phyloP scores from a whole-genome alignment of 805 yeast genomes.

The Peterozyma toletana region DNA sequence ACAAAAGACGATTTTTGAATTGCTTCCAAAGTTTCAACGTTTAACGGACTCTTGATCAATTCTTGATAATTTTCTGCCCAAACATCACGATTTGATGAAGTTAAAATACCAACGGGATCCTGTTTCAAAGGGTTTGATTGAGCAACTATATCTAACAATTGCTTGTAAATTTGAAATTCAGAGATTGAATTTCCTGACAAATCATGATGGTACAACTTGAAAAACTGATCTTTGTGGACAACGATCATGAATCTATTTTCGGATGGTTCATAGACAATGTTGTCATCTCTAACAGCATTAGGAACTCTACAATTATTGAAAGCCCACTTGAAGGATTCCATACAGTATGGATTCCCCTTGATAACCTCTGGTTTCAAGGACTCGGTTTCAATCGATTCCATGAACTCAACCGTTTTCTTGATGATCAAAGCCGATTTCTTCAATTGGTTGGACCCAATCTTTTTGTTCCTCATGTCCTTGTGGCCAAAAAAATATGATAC shows the following conservation, averaged over 20 bases:
- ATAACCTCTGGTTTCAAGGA: conserved; percentile 74
- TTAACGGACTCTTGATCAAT: conserved; percentile 53
- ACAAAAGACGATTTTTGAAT: conserved; percentile 78
- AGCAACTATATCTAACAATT: conserved; percentile 39
- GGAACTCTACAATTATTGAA: conserved; percentile 87
- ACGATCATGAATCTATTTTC: conserved; percentile 66
- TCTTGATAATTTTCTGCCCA: conserved; percentile 59
- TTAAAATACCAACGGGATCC: conserved; percentile 67
- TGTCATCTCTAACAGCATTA: conserved; percentile 53
- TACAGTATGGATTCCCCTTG: conserved; percentile 80
- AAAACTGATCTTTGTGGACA: conserved; percentile 70
- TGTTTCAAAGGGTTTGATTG: conserved; percentile 28
- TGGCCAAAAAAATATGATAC: conserved; percentile 88
- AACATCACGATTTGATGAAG: conserved; percentile 79
- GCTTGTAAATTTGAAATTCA: conserved; percentile 44
- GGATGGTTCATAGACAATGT: conserved; percentile 33
- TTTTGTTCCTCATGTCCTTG: conserved; percentile 49
- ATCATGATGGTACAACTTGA: conserved; percentile 62
- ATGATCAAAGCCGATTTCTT: conserved; percentile 73
- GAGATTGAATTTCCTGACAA: conserved; percentile 34
- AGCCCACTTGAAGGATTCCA: conserved; percentile 89
- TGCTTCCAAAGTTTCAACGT: conserved; percentile 51
- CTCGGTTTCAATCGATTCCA: conserved; percentile 59
- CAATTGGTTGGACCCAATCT: conserved; percentile 55
- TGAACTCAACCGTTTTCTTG: conserved; percentile 60